These are phyloP conservation scores for Tolypocladium tundrense DNA, from an alignment of 2,329 filamentous ascomycete genomes.

Conservation along the genomic window DNA sequence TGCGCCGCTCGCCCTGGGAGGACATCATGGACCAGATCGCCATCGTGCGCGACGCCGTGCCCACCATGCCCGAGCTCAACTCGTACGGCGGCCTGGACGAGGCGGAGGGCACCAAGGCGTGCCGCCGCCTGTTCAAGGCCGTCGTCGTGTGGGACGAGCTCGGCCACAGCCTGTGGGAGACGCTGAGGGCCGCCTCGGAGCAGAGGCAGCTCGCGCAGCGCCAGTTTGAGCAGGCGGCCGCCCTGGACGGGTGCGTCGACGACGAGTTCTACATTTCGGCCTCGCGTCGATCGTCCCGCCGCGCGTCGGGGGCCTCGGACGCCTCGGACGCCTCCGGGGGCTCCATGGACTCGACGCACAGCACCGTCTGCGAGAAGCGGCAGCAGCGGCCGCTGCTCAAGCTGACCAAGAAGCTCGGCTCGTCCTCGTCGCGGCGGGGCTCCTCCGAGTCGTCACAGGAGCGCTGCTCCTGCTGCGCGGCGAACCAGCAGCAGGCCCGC, in stretches of 20 bases:
- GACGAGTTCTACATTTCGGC: neutral
- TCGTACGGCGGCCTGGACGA: slow-evolving; percentile 21
- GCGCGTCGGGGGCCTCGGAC: slow-evolving; percentile 1
- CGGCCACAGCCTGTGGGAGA: slow-evolving; percentile 23
- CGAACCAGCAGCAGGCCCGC: neutral
- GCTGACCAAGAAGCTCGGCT: slow-evolving; percentile 2
- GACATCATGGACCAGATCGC: slow-evolving; percentile 21
- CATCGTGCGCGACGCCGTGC: slow-evolving; percentile 22
- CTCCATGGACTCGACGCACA: neutral
- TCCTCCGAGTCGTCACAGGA: neutral
- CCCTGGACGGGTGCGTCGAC: neutral
- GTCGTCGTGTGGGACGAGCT: slow-evolving; percentile 28
- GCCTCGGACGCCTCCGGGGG: neutral
- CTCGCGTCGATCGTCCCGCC: neutral
- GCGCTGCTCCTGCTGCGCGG: neutral
- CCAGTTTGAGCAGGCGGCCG: neutral
- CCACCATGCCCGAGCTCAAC: slow-evolving; percentile 22
- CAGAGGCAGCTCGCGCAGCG: slow-evolving; percentile 6
- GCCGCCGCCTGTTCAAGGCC: slow-evolving; percentile 26
- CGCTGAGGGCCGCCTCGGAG: slow-evolving; percentile 9
- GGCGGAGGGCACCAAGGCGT: slow-evolving; percentile 23
- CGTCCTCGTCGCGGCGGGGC: neutral
- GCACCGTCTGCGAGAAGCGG: neutral
- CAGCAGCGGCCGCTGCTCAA: neutral
- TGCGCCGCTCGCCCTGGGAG: slow-evolving; percentile 17